Conservation (phyloP, 2,329 filamentous ascomycete species). For the Lasiodiplodia citricola region DNA sequence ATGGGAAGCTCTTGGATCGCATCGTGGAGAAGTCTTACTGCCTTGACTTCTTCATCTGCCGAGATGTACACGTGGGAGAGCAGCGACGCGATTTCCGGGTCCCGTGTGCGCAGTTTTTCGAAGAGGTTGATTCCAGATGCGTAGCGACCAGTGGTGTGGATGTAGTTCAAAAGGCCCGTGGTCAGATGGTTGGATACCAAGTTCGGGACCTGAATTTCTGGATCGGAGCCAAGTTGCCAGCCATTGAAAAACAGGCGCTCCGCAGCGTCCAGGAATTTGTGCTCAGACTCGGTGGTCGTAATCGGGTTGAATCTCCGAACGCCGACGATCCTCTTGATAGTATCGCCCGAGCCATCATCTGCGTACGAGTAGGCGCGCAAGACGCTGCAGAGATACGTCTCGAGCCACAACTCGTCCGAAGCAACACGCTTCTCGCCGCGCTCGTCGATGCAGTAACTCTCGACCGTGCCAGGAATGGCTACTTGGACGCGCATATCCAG, state of each 20-base stretch:
- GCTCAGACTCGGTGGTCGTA: conserved; percentile 96
- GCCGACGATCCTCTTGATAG: conserved; percentile 96
- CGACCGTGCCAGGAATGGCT: conserved; percentile 92
- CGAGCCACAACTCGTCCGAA: conserved; percentile 93
- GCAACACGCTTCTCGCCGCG: conserved; percentile 92
- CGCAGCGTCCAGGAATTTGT: conserved; percentile 91
- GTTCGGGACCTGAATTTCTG: conserved; percentile 96
- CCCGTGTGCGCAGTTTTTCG: conserved; percentile 88
- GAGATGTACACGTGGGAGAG: conserved; percentile 90
- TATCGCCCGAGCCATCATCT: conserved; percentile 91
- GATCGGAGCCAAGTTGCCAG: conserved; percentile 95
- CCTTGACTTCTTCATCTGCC: conserved; percentile 96
- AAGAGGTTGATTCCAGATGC: conserved; percentile 97
- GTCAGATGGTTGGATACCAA: conserved; percentile 95
- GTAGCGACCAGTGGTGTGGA: conserved; percentile 92
- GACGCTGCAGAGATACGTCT: conserved; percentile 96
- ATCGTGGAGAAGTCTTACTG: conserved; percentile 84
- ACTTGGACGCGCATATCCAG: conserved; percentile 99
- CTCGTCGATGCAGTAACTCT: conserved; percentile 97
- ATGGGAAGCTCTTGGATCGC: conserved; percentile 90
- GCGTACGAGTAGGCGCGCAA: conserved; percentile 95
- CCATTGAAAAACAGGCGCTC: conserved; percentile 95
- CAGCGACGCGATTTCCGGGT: conserved; percentile 91
- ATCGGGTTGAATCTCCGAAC: conserved; percentile 96
- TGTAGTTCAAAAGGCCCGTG: conserved; percentile 90